Percentiles rank a stretch among this genome's conserved stretches.
These are phyloP conservation scores for Aspergillus haitiensis DNA, from an alignment of 495 filamentous ascomycete species.

Conservation along the genomic window DNA sequence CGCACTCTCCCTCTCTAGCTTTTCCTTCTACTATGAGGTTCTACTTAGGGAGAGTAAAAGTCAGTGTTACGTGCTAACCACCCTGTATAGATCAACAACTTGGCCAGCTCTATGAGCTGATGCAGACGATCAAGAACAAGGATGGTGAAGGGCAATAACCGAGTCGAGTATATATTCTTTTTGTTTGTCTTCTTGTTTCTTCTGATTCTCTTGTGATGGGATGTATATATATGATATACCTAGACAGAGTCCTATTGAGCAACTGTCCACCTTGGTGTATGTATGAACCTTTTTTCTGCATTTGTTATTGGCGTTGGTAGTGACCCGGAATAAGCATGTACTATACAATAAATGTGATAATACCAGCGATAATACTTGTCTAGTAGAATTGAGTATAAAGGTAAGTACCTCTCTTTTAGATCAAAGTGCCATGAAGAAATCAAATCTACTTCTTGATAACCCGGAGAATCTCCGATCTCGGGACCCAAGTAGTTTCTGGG, in stretches of 20 bases:
- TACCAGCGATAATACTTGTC: too few species aligned
- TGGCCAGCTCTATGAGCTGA: conserved; percentile 89
- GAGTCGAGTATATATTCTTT: neutral
- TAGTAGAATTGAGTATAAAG: too few species aligned
- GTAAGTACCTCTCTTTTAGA: too few species aligned
- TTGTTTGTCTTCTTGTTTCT: neutral
- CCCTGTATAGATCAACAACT: conserved; percentile 76
- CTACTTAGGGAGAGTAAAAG: neutral
- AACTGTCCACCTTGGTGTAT: too few species aligned
- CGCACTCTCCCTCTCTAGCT: neutral
- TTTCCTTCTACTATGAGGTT: conserved; percentile 11
- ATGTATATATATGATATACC: neutral
- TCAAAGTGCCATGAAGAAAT: too few species aligned
- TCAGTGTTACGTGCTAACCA: neutral
- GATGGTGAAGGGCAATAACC: conserved; percentile 25
- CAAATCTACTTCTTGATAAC: neutral
- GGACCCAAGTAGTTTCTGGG: neutral
- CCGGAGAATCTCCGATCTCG: neutral
- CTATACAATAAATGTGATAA: too few species aligned
- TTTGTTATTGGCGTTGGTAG: too few species aligned
- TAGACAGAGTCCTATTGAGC: neutral
- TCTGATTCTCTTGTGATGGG: neutral
- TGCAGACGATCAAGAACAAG: conserved; percentile 71
- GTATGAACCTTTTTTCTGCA: too few species aligned
- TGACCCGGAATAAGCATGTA: too few species aligned